Base-by-base conservation (phyloP, 345 rosid genomes). In the Noccaea bulbosa region DNA sequence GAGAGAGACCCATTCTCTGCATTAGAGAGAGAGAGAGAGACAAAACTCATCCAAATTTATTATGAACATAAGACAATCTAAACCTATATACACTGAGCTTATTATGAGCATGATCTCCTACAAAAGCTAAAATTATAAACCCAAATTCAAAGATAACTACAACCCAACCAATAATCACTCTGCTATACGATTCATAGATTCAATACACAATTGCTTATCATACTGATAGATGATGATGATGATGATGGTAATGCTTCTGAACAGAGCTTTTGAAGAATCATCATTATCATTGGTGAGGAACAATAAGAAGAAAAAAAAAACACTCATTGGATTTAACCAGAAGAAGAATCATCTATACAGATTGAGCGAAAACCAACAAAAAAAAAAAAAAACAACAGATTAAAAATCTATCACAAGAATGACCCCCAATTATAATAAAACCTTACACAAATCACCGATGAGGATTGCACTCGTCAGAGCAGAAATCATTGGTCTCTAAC, bases 401-500 rank as follows among this genome's bases (percentile, higher is more conserved):
- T 1, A 2, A 53, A 55, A 65, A 65, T 8, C 59, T 73, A 66
- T 9, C 22, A 14, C 30, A 75, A 67, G 69, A 61, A 75, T 45
- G 38, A 46, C 12, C 10, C 30, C 66, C 11, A 67, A 53, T 16
- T 1, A 74, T 0, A 34, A 17, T 53, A 46, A 22, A 27, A 3
- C 30, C 78, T 41, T 50, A 50, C 62, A 10, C 45, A 51, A 40
- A 12, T 76, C 79, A 70, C 7, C 57, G 43, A 55, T 76, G 79
- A 4, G 79, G 72, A 57, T 70, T 76, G 38, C 76, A 70, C 0
- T 76, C 76, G 27, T 12, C 2, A 43, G 71, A 70, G 68, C n/a
- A 57, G 67, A 76, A 76, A 76, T 64, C 79, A 64, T 76, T 70
- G 12, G 79, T 65, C 67, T 76, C 79, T n/a, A 76, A 57, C 72